Percentiles rank a stretch among this genome's conserved stretches.
Evolutionary conservation across 108 stramenopile genomes (phyloP).

Genomic region (Schizochytrium sp.): DNA sequence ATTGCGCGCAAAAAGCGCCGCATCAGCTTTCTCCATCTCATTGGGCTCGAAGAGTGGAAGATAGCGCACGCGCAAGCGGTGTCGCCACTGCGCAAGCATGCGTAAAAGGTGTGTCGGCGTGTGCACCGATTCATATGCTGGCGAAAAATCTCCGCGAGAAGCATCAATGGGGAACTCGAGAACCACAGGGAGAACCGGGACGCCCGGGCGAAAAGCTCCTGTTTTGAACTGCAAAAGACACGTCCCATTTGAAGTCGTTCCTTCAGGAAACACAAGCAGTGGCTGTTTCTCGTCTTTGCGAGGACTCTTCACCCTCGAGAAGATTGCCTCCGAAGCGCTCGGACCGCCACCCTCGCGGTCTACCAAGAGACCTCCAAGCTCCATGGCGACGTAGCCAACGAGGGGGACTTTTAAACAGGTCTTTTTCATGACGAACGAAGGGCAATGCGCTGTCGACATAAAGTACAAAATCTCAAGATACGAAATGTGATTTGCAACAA

Average conservation of each 20-base stretch:
- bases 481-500: neutral
- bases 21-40: neutral
- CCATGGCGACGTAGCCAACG: neutral
- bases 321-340: neutral
- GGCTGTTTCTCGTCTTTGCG: neutral
- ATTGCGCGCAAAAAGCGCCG: neutral
- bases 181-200: neutral
- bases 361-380: neutral
- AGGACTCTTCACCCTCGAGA: neutral
- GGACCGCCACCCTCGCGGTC: neutral
- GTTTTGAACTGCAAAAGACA: neutral
- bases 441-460: neutral
- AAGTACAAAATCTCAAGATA: conserved; percentile 3
- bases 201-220: neutral
- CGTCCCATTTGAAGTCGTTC: neutral
- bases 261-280: neutral
- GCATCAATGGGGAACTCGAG: neutral
- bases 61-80: neutral
- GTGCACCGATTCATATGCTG: neutral
- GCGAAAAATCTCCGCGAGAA: neutral
- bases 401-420: neutral
- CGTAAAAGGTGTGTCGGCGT: neutral
- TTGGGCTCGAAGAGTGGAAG: neutral
- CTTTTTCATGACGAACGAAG: neutral
- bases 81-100: neutral